Conservation (phyloP, 768 basidiomycete species). For the Leccinum fibrillosum region DNA sequence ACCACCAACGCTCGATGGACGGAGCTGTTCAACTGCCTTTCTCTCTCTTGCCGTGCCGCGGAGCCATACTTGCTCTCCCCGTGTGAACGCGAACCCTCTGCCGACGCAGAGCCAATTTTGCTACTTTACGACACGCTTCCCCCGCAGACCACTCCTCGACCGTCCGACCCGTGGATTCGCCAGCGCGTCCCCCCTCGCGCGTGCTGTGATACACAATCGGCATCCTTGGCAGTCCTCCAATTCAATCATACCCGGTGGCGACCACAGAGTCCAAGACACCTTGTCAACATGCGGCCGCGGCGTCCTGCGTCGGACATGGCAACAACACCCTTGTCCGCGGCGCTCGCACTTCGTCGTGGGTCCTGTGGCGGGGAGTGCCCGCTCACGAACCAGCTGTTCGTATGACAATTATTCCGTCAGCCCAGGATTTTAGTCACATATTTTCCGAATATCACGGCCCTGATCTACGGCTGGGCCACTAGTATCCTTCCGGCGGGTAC, state of each 20-base stretch:
- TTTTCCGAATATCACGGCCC: conserved; percentile 12
- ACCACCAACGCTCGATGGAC: not conserved
- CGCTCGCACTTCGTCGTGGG: conserved; percentile 1
- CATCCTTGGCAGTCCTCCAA: not conserved
- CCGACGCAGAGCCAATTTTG: not conserved
- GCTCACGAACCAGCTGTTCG: not conserved
- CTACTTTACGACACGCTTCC: conserved; percentile 10
- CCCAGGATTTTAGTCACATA: not conserved
- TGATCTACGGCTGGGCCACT: conserved; percentile 11
- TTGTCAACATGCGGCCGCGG: conserved; percentile 19
- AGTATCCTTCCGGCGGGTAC: not conserved
- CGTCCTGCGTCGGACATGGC: conserved; percentile 2
- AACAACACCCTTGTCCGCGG: conserved; percentile 16
- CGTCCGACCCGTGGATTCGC: conserved; percentile 10
- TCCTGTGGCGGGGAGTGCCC: not conserved
- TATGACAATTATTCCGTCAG: not conserved
- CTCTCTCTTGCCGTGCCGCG: conserved; percentile 2
- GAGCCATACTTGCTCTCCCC: not conserved
- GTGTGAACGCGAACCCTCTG: conserved; percentile 13
- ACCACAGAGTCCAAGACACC: conserved; percentile 2
- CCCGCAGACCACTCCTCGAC: not conserved
- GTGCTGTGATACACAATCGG: not conserved
- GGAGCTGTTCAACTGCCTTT: conserved; percentile 10
- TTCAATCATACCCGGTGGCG: not conserved
- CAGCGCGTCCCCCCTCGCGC: not conserved